These are phyloP conservation scores for Sugiyamaella marilandica DNA, from an alignment of 805 yeast species.

Conservation along the genomic window DNA sequence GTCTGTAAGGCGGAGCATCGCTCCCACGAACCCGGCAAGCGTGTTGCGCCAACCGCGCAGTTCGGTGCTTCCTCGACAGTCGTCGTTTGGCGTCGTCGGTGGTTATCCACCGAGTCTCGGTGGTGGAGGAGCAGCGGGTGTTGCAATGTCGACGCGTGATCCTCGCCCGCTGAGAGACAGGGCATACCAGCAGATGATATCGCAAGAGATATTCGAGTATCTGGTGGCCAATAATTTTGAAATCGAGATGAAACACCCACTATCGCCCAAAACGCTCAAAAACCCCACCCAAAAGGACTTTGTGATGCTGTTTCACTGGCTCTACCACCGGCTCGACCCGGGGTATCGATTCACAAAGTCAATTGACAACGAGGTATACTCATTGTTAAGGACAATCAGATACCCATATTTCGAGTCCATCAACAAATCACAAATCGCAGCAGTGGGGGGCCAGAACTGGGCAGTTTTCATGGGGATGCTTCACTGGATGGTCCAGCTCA, in stretches of 20 bases:
- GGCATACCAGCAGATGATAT: constrained; percentile 58
- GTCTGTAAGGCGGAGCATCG: constrained; percentile 7
- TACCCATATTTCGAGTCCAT: constrained; percentile 81
- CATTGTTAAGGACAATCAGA: constrained; percentile 55
- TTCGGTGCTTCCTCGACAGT: constrained; percentile 13
- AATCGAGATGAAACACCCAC: constrained; percentile 63
- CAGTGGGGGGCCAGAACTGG: constrained; percentile 87
- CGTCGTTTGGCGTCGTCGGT: constrained; percentile 19
- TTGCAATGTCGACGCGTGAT: constrained; percentile 37
- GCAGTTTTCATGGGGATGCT: constrained; percentile 75
- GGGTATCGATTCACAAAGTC: constrained; percentile 63
- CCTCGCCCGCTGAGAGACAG: constrained; percentile 76
- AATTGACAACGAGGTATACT: constrained; percentile 71
- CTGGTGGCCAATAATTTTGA: constrained; percentile 63
- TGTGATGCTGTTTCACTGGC: constrained; percentile 69
- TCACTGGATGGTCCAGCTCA: constrained; percentile 71
- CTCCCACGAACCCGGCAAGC: constrained; percentile 11
- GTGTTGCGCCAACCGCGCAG: constrained; percentile 9
- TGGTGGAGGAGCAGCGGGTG: constrained; percentile 1
- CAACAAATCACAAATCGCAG: constrained; percentile 79
- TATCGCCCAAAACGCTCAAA: constrained; percentile 58
- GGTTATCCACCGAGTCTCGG: background rate
- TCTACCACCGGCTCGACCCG: constrained; percentile 75
- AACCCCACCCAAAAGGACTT: constrained; percentile 88
- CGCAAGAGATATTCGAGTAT: constrained; percentile 63